Base-by-base conservation (phyloP, 1,139 yeast species). In the Suhomyces anneliseae region DNA sequence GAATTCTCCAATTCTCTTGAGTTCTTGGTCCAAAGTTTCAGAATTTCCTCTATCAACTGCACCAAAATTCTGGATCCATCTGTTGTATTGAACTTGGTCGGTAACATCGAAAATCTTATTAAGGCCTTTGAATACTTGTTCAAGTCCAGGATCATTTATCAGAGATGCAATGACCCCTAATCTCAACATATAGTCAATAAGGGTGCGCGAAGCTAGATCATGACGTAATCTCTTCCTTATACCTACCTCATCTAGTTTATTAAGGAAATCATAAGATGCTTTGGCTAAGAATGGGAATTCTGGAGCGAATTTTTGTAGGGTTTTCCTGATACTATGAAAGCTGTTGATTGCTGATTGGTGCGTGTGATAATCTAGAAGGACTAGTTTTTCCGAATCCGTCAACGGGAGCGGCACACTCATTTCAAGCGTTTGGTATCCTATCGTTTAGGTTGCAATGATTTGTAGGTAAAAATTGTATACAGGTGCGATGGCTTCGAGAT, bases 291-390 rank as follows among this genome's bases (percentile, higher is more conserved):
- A 12, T 8, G 45, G 42, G 15, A 34, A 26, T n/a, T 38, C 47
- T 9, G 34, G 19, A 8, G 6, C 19, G 35, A 52, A 50, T 8
- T 27, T 12, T 10, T 14, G 32, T 11, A 43, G 11, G 3, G 55
- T 46, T 6, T 39, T 27, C 7, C 27, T 27, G 8, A 34, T 26
- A n/a, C 39, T 33, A 39, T 53, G 49, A 10, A 10, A 8, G 24
- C 48, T 42, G 19, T 46, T 40, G 11, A 44, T 34, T 3, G 33
- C 39, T 9, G 46, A 41, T 9, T 45, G 46, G 43, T 48, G 48
- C 34, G 41, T 42, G 38, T 46, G 40, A 45, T 54, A 49, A 36
- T 54, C 50, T 19, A 52, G 47, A 27, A 33, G 35, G 8, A 38
- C 40, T 7, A 48, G 32, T 39, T 55, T 38, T 35, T 45, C 46